Conservation (phyloP, 257 asterid genomes). For the Capsicum pubescens region DNA sequence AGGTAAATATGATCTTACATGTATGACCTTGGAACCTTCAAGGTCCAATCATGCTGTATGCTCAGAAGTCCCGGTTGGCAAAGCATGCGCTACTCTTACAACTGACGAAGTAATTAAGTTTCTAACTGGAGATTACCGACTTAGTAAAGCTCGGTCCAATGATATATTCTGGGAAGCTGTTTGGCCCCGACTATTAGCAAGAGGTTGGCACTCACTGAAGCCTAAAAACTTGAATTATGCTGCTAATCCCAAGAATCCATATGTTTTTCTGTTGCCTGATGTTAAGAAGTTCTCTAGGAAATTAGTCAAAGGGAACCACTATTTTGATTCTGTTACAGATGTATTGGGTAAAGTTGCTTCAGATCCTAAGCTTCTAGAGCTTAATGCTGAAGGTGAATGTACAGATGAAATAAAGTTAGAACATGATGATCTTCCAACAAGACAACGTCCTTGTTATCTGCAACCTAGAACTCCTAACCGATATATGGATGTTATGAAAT, state of each 20-base stretch:
- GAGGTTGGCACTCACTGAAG: slow-evolving; percentile 87
- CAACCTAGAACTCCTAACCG: slow-evolving; percentile 69
- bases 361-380: slow-evolving; percentile 65
- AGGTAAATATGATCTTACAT: slow-evolving; percentile 64
- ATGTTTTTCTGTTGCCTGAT: slow-evolving; percentile 77
- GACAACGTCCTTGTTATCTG: slow-evolving; percentile 54
- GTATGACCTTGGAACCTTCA: slow-evolving; percentile 55
- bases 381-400: slow-evolving; percentile 48
- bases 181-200: slow-evolving; percentile 89
- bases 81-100: slow-evolving; percentile 72
- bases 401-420: slow-evolving; percentile 35
- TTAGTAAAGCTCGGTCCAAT: slow-evolving; percentile 78
- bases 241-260: slow-evolving; percentile 43
- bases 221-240: slow-evolving; percentile 52
- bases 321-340: slow-evolving; percentile 74
- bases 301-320: slow-evolving; percentile 62
- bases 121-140: slow-evolving; percentile 72
- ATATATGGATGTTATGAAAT: slow-evolving; percentile 41
- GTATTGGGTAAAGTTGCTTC: slow-evolving; percentile 66
- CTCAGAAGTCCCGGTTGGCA: slow-evolving; percentile 71
- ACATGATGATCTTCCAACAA: slow-evolving; percentile 47
- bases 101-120: slow-evolving; percentile 59
- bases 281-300: slow-evolving; percentile 65
- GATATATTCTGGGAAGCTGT: slow-evolving; percentile 93
- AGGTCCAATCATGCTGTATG: slow-evolving; percentile 55